phyloP scores from a whole-genome alignment of 225 moss, liverwort and hornwort genomes.

The Ulota crispa region DNA sequence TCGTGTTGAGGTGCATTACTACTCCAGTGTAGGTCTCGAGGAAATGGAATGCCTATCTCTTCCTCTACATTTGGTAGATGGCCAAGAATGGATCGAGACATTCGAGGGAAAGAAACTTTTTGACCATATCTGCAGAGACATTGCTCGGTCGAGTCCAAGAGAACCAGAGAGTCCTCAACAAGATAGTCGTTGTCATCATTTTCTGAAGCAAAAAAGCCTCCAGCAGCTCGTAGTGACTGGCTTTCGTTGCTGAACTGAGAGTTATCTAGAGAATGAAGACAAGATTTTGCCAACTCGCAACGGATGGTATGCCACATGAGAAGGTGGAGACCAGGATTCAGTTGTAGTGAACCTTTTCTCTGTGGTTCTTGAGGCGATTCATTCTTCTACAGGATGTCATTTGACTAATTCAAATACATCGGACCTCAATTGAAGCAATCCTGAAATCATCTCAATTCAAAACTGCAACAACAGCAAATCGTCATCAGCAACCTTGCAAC shows the following conservation, averaged over 20 bases:
- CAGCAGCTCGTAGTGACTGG: conserved; percentile 1
- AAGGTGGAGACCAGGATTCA: conserved; percentile 16
- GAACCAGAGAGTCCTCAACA: conserved; percentile 11
- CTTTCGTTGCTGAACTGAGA: conserved; percentile 16
- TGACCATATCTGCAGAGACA: conserved; percentile 31
- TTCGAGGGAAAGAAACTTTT: conserved; percentile 26
- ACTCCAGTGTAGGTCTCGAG: conserved; percentile 19
- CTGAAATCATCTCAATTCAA: not conserved
- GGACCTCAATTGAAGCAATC: conserved; percentile 15
- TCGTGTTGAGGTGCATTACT: conserved; percentile 17
- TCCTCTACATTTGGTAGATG: conserved; percentile 36
- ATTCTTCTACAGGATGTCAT: not conserved
- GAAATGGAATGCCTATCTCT: conserved; percentile 29
- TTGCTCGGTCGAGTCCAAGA: conserved; percentile 15
- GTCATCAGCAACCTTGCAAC: conserved; percentile 5
- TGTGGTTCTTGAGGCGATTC: conserved; percentile 18
- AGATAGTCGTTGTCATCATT: conserved; percentile 25
- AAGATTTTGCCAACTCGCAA: conserved; percentile 4
- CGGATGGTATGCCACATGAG: conserved; percentile 19
- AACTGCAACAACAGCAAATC: conserved; percentile 7
- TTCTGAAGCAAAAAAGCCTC: conserved; percentile 27
- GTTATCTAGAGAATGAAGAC: not conserved
- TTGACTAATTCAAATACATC: conserved; percentile 5
- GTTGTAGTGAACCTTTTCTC: not conserved
- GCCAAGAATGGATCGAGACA: conserved; percentile 26